These are phyloP conservation scores for Sporisorium sorghi DNA, from an alignment of 1,284 basidiomycete genomes.

Conservation along the genomic window DNA sequence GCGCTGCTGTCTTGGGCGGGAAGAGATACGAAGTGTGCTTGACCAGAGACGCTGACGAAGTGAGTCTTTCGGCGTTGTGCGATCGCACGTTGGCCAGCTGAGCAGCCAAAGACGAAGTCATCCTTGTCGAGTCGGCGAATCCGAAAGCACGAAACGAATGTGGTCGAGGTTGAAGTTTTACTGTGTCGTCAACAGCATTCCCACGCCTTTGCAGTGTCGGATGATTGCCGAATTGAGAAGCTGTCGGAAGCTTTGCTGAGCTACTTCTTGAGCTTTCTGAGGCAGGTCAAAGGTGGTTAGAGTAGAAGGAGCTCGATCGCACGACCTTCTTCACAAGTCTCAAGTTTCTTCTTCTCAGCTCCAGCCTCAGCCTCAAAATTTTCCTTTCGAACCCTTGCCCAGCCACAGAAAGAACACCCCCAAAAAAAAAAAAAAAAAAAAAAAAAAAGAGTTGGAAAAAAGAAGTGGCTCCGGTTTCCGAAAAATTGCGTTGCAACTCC, in stretches of 20 bases:
- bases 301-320: too few species aligned
- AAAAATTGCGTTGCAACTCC: background rate
- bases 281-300: too few species aligned
- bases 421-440: background rate
- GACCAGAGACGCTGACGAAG: constrained; percentile 75
- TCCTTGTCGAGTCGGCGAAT: constrained; percentile 54
- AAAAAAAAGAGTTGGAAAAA: background rate
- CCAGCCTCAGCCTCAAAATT: background rate
- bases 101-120: constrained; percentile 82
- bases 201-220: constrained; percentile 3
- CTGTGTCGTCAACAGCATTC: constrained; percentile 16
- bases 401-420: background rate
- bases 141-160: background rate
- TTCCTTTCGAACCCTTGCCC: background rate
- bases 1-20: constrained; percentile 59
- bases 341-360: constrained; percentile 4
- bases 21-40: constrained; percentile 84
- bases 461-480: background rate
- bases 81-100: constrained; percentile 86
- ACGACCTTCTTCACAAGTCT: too few species aligned
- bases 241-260: constrained; percentile 4
- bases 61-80: constrained; percentile 80
- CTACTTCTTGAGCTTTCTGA: too few species aligned
- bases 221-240: background rate
- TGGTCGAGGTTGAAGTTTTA: constrained; percentile 1